A percentile compares a stretch with the other conserved stretches of the same genome.
Conservation (phyloP, 2,329 filamentous ascomycete species). For the Pestalotiopsis sp. region DNA sequence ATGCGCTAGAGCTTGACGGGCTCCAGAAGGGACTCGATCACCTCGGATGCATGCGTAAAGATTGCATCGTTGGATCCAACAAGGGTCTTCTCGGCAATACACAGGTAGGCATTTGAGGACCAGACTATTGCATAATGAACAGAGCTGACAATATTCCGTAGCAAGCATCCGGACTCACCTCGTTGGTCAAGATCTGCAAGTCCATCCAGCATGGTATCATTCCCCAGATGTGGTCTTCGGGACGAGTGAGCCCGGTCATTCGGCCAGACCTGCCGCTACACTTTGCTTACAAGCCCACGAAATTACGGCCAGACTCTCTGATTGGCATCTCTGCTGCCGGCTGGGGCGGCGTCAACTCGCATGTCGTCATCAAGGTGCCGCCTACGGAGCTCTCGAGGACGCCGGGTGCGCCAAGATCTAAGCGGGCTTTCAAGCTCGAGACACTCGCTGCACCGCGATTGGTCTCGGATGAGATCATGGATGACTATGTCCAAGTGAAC, state of each 20-base stretch:
- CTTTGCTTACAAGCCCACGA: not conserved
- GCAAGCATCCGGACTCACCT: not conserved
- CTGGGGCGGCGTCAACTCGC: not conserved
- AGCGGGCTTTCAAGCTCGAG: not conserved
- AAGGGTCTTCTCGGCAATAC: not conserved
- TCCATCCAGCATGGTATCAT: not conserved
- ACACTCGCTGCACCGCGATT: not conserved
- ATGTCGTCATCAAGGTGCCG: not conserved
- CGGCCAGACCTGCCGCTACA: not conserved
- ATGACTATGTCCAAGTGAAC: not conserved
- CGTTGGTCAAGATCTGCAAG: not conserved
- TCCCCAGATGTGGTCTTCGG: not conserved
- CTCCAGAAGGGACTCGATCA: not conserved
- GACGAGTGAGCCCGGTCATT: not conserved
- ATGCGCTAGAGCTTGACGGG: not conserved
- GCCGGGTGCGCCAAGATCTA: not conserved
- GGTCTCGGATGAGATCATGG: not conserved
- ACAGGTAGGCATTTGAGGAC: not conserved
- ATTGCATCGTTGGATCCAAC: not conserved
- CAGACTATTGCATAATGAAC: not conserved
- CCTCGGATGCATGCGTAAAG: not conserved
- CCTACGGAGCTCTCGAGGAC: not conserved
- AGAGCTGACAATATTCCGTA: not conserved
- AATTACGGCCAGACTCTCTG: not conserved
- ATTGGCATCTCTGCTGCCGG: not conserved